Conservation (phyloP, 164 flowering plant genomes). For the Pachysandra terminalis region DNA sequence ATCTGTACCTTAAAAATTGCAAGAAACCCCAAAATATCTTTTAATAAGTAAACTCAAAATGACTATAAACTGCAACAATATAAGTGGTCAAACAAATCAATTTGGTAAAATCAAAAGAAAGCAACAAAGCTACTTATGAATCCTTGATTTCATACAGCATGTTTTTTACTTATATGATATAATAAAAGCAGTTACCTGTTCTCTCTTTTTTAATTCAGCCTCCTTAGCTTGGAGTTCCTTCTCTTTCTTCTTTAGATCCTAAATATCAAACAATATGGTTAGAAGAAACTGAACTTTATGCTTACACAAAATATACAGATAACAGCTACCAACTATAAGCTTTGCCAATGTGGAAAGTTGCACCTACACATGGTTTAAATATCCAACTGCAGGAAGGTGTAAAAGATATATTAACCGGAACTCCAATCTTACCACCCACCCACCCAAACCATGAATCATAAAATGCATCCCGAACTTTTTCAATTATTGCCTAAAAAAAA, state of each 20-base stretch:
- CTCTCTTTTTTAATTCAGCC: slow-evolving; percentile 79
- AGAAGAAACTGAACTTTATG: slow-evolving; percentile 3
- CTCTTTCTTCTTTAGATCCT: slow-evolving; percentile 88
- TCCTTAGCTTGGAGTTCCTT: slow-evolving; percentile 89
- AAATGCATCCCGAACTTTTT: too few relatives aligned
- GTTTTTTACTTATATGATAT: not conserved
- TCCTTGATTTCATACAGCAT: not conserved
- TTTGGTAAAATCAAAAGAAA: not conserved
- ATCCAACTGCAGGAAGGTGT: too few relatives aligned
- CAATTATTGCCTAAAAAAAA: too few relatives aligned
- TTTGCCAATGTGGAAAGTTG: too few relatives aligned
- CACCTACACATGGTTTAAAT: too few relatives aligned
- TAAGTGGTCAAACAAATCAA: not conserved
- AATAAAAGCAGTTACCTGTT: slow-evolving; percentile 54
- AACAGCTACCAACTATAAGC: not conserved
- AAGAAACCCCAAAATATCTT: too few relatives aligned
- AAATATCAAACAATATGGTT: slow-evolving; percentile 9
- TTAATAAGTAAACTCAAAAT: not conserved
- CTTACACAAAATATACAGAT: slow-evolving; percentile 1
- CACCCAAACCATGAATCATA: too few relatives aligned
- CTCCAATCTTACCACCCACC: too few relatives aligned
- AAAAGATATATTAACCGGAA: too few relatives aligned
- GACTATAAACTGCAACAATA: not conserved
- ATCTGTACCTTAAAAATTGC: not conserved
- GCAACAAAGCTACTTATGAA: not conserved